A percentile compares a stretch with the other conserved stretches of the same genome.
These are phyloP conservation scores for Kodamaea suecica DNA, from an alignment of 1,139 yeast genomes.

Conservation along the genomic window DNA sequence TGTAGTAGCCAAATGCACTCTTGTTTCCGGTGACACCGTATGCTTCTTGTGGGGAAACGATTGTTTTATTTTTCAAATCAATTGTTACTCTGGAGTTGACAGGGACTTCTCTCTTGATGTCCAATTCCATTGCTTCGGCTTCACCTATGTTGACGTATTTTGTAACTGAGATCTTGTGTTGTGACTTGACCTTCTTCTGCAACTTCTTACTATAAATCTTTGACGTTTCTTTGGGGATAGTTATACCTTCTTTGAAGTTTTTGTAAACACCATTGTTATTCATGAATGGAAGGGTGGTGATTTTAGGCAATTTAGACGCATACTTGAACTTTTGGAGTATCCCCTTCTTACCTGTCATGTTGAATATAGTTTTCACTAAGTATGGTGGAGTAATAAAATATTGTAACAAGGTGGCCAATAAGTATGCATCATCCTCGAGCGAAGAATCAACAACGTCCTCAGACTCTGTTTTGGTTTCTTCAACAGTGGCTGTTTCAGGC, in stretches of 20 bases:
- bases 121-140: conserved; percentile 53
- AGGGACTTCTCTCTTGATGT: conserved; percentile 59
- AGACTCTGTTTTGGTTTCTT: conserved; percentile 18
- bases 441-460: conserved; percentile 8
- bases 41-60: conserved; percentile 72
- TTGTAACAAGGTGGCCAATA: conserved; percentile 71
- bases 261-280: conserved; percentile 38
- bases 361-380: conserved; percentile 61
- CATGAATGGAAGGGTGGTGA: conserved; percentile 75
- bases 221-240: conserved; percentile 54
- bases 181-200: conserved; percentile 41
- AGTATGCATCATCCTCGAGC: conserved; percentile 36
- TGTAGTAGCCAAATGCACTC: conserved; percentile 70
- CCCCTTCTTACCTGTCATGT: conserved; percentile 27
- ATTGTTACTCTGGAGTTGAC: conserved; percentile 80
- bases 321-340: conserved; percentile 47
- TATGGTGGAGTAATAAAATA: conserved; percentile 87
- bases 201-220: conserved; percentile 32
- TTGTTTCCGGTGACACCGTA: conserved; percentile 61
- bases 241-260: conserved; percentile 63
- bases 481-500: conserved; percentile 5
- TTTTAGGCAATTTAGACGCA: conserved; percentile 69
- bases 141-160: conserved; percentile 75
- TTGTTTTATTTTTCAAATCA: conserved; percentile 55
- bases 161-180: conserved; percentile 56